phyloP scores from a whole-genome alignment of 768 basidiomycete genomes.

The Mrakia blollopis region DNA sequence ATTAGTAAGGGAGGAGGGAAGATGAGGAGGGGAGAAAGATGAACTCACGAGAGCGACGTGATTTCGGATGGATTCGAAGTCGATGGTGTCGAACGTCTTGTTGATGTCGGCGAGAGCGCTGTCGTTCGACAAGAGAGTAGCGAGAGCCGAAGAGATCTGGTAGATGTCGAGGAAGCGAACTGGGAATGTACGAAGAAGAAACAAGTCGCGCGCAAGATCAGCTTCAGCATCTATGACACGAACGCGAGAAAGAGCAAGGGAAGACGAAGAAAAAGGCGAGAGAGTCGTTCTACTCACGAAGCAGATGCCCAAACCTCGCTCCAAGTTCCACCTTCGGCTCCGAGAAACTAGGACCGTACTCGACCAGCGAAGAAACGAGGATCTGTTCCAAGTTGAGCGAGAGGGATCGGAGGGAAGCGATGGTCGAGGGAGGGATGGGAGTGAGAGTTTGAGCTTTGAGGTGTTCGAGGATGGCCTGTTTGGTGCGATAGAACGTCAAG shows the following conservation, averaged over 20 bases:
- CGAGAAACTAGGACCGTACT: conserved; percentile 81
- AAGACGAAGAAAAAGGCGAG: conserved; percentile 39
- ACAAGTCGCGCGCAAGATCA: too few species aligned
- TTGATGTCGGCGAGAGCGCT: conserved; percentile 82
- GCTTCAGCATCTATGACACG: too few species aligned
- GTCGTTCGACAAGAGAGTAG: conserved; percentile 79
- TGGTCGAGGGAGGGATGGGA: conserved; percentile 61
- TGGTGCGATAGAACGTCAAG: too few species aligned
- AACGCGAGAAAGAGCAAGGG: neutral
- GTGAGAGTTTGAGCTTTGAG: conserved; percentile 79
- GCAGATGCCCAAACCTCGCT: conserved; percentile 82
- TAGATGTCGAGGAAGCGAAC: conserved; percentile 89
- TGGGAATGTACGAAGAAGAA: conserved; percentile 39
- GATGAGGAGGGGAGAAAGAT: neutral
- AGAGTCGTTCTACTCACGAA: conserved; percentile 50
- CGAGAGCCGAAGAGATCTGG: conserved; percentile 82
- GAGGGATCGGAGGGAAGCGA: conserved; percentile 69
- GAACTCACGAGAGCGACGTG: conserved; percentile 63
- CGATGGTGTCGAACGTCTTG: conserved; percentile 78
- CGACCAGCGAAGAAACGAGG: conserved; percentile 69
- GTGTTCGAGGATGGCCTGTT: conserved; percentile 77
- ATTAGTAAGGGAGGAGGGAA: neutral
- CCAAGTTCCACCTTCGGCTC: conserved; percentile 87
- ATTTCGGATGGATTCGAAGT: conserved; percentile 85
- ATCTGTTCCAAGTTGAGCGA: conserved; percentile 92